Base-by-base conservation (phyloP, 257 asterid species). In the Gentiana macrophylla region DNA sequence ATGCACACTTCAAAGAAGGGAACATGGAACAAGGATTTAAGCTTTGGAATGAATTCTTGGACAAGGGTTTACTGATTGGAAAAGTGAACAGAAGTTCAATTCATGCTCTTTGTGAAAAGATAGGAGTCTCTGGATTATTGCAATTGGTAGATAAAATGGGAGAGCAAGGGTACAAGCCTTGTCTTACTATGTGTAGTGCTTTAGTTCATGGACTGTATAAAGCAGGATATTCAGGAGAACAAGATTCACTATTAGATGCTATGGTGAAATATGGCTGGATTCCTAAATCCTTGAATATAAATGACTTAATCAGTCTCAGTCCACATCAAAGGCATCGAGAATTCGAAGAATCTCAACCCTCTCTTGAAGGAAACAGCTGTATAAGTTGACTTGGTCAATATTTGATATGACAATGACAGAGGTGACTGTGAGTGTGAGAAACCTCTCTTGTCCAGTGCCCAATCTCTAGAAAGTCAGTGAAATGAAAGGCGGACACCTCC, bases 201-300 rank as follows among this genome's bases (percentile, higher is more conserved):
- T 76, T 85, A 78, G 73, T 71, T 11, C 61, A 55, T 36, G 88
- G 90, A 59, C 69, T 88, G 71, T 62, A 77, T 52, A 81, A 73
- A 70, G 72, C 82, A 6, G 96, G 95, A 63, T 71, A 63, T 65
- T 69, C 67, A 59, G 84, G 77, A 61, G 79, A 75, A 60, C 41
- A 77, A 59, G 76, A 70, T 59, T 62, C 60, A 58, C 67, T 78
- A 70, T 13, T 80, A 52, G 82, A 80, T 59, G 74, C 52, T 48
- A 78, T 84, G 95, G 72, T 68, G 56, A 63, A 64, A 52, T 77
- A 64, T 72, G 81, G 86, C 38, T 88, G 96, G 96, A 64, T 88
- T 55, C 82, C 87, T 0, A 50, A 63, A 15, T 65, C 81, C 24
- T 64, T 62, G 78, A 75, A 72, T 66, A 60, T 73, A 57, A 66